Evolutionary conservation across 768 basidiomycete species (phyloP), one percentile per base, ranked within the genome.

Genomic region (Serendipita vermifera): DNA sequence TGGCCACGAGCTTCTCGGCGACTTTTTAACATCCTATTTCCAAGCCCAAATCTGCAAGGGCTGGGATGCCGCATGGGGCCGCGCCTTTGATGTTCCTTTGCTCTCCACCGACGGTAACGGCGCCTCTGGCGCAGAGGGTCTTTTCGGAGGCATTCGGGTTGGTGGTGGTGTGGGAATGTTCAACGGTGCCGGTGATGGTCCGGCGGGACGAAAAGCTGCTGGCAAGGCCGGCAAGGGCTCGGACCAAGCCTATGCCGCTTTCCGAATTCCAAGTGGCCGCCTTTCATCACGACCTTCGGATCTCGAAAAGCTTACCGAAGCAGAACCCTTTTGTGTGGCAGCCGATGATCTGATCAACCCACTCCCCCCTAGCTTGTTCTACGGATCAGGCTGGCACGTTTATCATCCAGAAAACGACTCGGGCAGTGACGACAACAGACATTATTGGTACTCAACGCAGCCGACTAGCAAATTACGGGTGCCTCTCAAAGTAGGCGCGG

Each of bases 341-440:
- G 96, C 96, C n/a, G 94, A 97, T 69, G 93, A 99, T 67, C 75
- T 98, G 54, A 89, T 99, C 69, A 97, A 98, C 71, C 96, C 96
- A 1, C 76, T 98, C 0, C 94, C 94, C n/a, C 81, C 84, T 0
- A 88, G 87, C 29, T 71, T 97, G 62, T 98, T 98, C 72, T 87
- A 85, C 59, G 96, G 92, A 29, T 83, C 85, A 0, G 96, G 96
- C 4, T 99, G 94, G 94, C 75, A 77, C 59, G 78, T 79, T 0
- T 78, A 77, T 64, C 88, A 92, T 67, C 89, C 86, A 0, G n/a
- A n/a, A n/a, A n/a, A n/a, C n/a, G n/a, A n/a, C n/a, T 57, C 54
- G 14, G 68, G 75, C 33, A 35, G 64, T 66, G 63, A 79, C 73
- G 57, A 77, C 72, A 62, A 80, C 73, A 61, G 69, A 55, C 89